Evolutionary conservation across 148 eudicot genomes (phyloP).

Genomic region (Mesembryanthemum crystallinum): DNA sequence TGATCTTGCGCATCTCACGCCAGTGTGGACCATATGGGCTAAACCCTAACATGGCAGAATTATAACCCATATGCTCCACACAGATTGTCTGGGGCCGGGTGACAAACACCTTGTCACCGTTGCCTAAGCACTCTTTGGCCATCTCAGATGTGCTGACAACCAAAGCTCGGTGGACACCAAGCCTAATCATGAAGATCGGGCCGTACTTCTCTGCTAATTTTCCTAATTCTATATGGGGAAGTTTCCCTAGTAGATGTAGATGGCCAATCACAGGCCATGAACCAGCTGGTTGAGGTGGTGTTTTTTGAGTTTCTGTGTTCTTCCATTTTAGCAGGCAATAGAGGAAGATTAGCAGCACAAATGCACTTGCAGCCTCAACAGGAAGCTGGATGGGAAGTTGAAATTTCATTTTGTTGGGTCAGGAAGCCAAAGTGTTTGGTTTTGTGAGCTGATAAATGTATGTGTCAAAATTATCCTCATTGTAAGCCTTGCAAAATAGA

Average conservation of each 20-base stretch:
- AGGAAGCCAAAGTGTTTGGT: too few species aligned
- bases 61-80: conserved; percentile 25
- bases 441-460: too few species aligned
- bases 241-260: conserved; percentile 15
- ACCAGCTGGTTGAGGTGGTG: conserved; percentile 19
- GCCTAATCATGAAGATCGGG: conserved; percentile 25
- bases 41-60: conserved; percentile 38
- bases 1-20: conserved; percentile 40
- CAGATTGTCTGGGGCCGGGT: conserved; percentile 26
- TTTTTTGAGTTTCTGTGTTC: neutral
- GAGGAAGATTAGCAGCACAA: neutral
- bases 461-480: too few species aligned
- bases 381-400: neutral
- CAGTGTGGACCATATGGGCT: conserved; percentile 38
- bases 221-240: conserved; percentile 19
- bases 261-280: conserved; percentile 23
- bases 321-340: conserved; percentile 11
- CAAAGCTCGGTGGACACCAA: conserved; percentile 6
- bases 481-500: too few species aligned
- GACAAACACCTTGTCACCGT: conserved; percentile 33
- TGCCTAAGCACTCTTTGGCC: conserved; percentile 40
- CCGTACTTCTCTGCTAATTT: conserved; percentile 39
- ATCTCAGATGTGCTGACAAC: conserved; percentile 39
- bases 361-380: neutral
- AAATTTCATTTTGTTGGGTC: conserved; percentile 10